Evolutionary conservation across 192 early-diverging fungal genomes (phyloP).

Genomic region (Coemansia guatemalensis): DNA sequence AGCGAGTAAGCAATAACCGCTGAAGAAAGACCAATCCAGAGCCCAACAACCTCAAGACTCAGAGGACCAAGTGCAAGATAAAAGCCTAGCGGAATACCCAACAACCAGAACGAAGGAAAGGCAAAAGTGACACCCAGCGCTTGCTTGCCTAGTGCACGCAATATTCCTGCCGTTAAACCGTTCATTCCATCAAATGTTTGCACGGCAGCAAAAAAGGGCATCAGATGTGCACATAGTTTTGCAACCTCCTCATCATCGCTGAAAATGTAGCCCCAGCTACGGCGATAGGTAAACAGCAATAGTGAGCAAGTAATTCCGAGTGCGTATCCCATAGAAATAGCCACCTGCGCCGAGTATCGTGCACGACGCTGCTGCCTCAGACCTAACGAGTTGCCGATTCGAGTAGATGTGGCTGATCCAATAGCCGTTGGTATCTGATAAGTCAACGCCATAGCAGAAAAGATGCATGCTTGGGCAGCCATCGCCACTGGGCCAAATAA

Average conservation of each 20-base stretch:
- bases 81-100: conserved; percentile 55
- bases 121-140: conserved; percentile 51
- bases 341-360: conserved; percentile 54
- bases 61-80: conserved; percentile 54
- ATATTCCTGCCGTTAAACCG: conserved; percentile 56
- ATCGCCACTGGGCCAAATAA: conserved; percentile 72
- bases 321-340: conserved; percentile 59
- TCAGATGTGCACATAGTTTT: conserved; percentile 29
- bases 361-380: conserved; percentile 58
- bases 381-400: conserved; percentile 78
- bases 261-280: conserved; percentile 67
- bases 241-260: conserved; percentile 27
- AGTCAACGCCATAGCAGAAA: conserved; percentile 67
- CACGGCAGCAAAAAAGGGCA: conserved; percentile 42
- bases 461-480: conserved; percentile 79
- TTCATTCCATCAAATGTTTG: conserved; percentile 59
- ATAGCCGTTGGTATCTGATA: conserved; percentile 74
- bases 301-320: conserved; percentile 60
- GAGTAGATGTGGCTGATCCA: conserved; percentile 71
- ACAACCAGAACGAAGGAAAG: conserved; percentile 55
- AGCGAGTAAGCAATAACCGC: conserved; percentile 47
- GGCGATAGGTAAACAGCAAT: conserved; percentile 57
- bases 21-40: conserved; percentile 61
- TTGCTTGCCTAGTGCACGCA: conserved; percentile 59
- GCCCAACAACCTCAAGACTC: conserved; percentile 53